These are phyloP conservation scores for Hypomontagnella submonticulosa DNA, from an alignment of 495 filamentous ascomycete species.

Conservation along the genomic window DNA sequence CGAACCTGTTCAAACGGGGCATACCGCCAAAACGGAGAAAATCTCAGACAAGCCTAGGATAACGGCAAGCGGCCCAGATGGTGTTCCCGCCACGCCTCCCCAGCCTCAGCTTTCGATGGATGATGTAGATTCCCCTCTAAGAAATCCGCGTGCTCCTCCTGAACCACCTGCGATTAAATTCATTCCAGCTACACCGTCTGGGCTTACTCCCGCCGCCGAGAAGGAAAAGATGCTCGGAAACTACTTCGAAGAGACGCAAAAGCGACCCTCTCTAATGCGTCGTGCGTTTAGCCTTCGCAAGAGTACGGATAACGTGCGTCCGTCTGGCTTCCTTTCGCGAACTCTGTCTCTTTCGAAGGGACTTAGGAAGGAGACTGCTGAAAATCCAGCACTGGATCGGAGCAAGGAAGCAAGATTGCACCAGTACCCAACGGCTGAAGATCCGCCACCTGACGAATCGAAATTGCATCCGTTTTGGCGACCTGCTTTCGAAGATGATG, in stretches of 20 bases:
- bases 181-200: constrained; percentile 76
- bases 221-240: constrained; percentile 63
- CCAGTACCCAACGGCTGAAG: constrained; percentile 54
- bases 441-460: constrained; percentile 59
- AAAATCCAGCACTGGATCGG: constrained; percentile 39
- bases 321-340: constrained; percentile 54
- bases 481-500: constrained; percentile 76
- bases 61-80: constrained; percentile 53
- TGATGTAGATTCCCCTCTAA: constrained; percentile 73
- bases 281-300: constrained; percentile 68
- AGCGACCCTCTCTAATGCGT: constrained; percentile 66
- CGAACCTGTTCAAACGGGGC: constrained; percentile 19
- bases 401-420: constrained; percentile 43
- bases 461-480: constrained; percentile 85
- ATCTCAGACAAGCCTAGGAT: constrained; percentile 47
- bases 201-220: constrained; percentile 64
- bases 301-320: constrained; percentile 63
- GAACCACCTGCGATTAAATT: constrained; percentile 72
- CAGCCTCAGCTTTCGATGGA: constrained; percentile 58
- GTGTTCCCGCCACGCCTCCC: constrained; percentile 59
- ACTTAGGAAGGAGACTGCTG: constrained; percentile 29
- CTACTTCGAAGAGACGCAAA: constrained; percentile 56
- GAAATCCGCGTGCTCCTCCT: constrained; percentile 75
- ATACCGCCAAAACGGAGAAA: constrained; percentile 24
- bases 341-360: constrained; percentile 56